Conservation (phyloP, 2,329 filamentous ascomycete species). For the Trichoderma sp. region DNA sequence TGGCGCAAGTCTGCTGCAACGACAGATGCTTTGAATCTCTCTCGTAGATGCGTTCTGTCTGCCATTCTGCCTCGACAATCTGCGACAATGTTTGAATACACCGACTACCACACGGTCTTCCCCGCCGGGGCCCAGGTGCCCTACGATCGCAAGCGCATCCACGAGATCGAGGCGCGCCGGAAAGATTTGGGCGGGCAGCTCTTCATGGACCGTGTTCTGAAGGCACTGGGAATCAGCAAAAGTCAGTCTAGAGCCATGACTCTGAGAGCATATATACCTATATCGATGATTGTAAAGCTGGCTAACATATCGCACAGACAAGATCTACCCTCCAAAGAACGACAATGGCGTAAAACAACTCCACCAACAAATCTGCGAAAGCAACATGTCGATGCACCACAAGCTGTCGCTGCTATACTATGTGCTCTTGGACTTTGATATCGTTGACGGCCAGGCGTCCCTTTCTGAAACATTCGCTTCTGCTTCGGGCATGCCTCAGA, state of each 20-base stretch:
- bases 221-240: slow-evolving; percentile 66
- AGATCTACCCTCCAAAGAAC: slow-evolving; percentile 73
- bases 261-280: too few species aligned
- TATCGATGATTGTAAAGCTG: not conserved
- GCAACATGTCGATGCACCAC: slow-evolving; percentile 67
- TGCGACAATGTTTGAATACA: slow-evolving; percentile 60
- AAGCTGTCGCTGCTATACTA: slow-evolving; percentile 85
- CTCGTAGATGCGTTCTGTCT: not conserved
- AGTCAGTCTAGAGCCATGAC: slow-evolving; percentile 47
- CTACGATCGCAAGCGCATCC: slow-evolving; percentile 62
- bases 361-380: slow-evolving; percentile 68
- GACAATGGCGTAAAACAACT: slow-evolving; percentile 68
- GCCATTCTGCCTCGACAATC: not conserved
- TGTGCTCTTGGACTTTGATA: slow-evolving; percentile 73
- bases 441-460: slow-evolving; percentile 52
- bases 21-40: not conserved
- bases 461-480: slow-evolving; percentile 60
- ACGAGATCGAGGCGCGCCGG: slow-evolving; percentile 67
- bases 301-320: slow-evolving; percentile 43
- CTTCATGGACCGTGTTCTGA: slow-evolving; percentile 79
- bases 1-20: not conserved
- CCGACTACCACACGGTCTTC: slow-evolving; percentile 70
- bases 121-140: slow-evolving; percentile 58
- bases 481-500: slow-evolving; percentile 67
- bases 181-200: slow-evolving; percentile 68